Evolutionary conservation across 2,329 filamentous ascomycete species (phyloP).

Genomic region (Aureobasidium sp.): DNA sequence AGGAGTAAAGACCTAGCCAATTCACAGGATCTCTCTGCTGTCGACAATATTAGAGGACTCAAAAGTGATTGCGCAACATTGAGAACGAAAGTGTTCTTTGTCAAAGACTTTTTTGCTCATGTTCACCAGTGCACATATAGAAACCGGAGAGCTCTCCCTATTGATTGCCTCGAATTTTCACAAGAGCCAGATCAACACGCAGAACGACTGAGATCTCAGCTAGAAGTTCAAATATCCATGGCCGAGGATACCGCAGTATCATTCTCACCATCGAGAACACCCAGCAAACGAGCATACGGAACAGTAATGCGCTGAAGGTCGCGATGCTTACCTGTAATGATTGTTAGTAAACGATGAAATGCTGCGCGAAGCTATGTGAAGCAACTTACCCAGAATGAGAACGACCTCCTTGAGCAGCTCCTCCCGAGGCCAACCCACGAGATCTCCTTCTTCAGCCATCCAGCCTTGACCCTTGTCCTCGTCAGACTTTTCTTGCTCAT

Average conservation of each 20-base stretch:
- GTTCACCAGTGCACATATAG: no score
- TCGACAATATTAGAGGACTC: no score
- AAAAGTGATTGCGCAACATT: no score
- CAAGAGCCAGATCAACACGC: no score
- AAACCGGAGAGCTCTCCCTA: no score
- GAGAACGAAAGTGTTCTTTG: no score
- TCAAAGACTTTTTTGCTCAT: no score
- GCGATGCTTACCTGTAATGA: constrained; percentile 74
- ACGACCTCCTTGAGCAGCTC: constrained; percentile 87
- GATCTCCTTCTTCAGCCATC: constrained; percentile 59
- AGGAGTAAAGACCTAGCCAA: no score
- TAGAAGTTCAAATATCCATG: constrained; percentile 11
- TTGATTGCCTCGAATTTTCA: no score
- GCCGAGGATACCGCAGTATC: constrained; percentile 4
- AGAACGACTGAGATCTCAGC: no score
- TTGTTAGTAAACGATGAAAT: neutral
- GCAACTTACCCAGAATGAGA: constrained; percentile 73
- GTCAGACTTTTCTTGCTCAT: constrained; percentile 45
- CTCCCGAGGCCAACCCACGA: constrained; percentile 87
- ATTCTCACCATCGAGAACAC: constrained; percentile 41
- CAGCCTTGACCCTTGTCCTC: constrained; percentile 46
- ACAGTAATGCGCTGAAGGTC: constrained; percentile 92
- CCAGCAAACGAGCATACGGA: constrained; percentile 81
- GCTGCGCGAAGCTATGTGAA: neutral
- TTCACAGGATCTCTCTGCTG: no score